These are phyloP conservation scores for Rosa lucieae DNA, from an alignment of 306 rosid species.

Conservation along the genomic window DNA sequence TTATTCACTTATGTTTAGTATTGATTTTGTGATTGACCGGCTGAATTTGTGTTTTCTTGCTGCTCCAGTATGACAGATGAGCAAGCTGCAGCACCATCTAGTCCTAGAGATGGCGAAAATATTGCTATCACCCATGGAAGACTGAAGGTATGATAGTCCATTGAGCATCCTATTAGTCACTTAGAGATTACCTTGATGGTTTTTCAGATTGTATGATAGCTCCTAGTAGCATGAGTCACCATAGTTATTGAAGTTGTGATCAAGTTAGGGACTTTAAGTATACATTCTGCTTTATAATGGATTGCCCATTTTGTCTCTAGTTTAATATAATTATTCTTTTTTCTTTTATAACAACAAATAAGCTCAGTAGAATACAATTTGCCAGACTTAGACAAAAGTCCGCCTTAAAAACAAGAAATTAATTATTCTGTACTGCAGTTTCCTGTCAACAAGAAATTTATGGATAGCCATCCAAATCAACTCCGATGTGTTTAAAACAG, in stretches of 20 bases:
- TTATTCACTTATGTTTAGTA: background rate
- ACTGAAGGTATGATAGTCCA: slow-evolving; percentile 62
- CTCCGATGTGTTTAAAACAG: background rate
- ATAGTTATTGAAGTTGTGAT: background rate
- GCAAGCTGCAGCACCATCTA: slow-evolving; percentile 65
- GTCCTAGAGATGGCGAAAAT: slow-evolving; percentile 97
- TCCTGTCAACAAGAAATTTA: background rate
- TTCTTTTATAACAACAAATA: background rate
- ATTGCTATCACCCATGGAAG: slow-evolving; percentile 69
- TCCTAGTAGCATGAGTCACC: background rate
- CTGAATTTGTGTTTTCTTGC: slow-evolving; percentile 6
- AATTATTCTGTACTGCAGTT: background rate
- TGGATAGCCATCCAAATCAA: background rate
- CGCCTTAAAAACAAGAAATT: background rate
- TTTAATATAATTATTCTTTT: background rate
- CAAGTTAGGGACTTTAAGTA: background rate
- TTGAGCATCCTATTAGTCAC: slow-evolving; percentile 16
- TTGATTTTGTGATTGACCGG: background rate
- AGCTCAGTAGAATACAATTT: background rate
- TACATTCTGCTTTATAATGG: too few relatives aligned
- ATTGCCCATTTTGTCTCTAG: too few relatives aligned
- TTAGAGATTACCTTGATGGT: background rate
- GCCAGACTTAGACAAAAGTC: background rate
- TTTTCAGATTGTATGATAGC: background rate
- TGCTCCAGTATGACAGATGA: slow-evolving; percentile 90